Percentiles rank a stretch among this genome's conserved stretches.
Evolutionary conservation across 257 asterid species (phyloP).

Genomic region (Datura wrightii): DNA sequence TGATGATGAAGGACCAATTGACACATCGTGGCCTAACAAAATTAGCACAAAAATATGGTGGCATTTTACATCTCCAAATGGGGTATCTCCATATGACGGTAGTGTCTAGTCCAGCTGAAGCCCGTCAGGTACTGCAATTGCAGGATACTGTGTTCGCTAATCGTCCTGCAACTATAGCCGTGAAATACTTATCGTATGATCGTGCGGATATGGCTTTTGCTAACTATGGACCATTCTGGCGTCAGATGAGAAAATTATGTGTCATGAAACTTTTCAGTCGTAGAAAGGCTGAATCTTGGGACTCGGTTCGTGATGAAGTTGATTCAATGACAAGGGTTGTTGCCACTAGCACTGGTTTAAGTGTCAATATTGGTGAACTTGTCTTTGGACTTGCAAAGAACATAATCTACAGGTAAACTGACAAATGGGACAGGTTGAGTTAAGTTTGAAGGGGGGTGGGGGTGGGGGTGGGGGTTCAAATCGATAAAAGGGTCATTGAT

Average conservation of each 20-base stretch:
- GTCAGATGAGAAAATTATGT: too few species aligned
- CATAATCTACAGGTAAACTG: slow-evolving; percentile 42
- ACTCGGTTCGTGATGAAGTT: too few species aligned
- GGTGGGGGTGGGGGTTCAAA: neutral
- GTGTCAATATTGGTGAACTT: slow-evolving; percentile 42
- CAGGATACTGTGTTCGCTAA: slow-evolving; percentile 71
- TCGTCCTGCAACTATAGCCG: slow-evolving; percentile 65
- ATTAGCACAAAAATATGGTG: slow-evolving; percentile 57
- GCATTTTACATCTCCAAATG: slow-evolving; percentile 37
- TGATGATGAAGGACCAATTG: slow-evolving; percentile 49
- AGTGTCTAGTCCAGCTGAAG: too few species aligned
- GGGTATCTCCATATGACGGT: slow-evolving; percentile 46
- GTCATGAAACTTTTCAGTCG: too few species aligned
- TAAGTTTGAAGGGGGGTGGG: neutral
- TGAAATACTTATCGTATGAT: slow-evolving; percentile 60
- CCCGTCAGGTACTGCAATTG: slow-evolving; percentile 37
- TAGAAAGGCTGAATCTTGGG: too few species aligned
- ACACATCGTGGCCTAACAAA: slow-evolving; percentile 46
- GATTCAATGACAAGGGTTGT: too few species aligned
- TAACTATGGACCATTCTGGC: slow-evolving; percentile 44
- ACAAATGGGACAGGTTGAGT: neutral
- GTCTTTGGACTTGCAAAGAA: slow-evolving; percentile 64
- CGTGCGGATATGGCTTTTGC: slow-evolving; percentile 81
- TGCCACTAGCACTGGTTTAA: too few species aligned
- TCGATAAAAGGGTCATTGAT: neutral